Evolutionary conservation across 345 rosid species (phyloP), one percentile per base, ranked within the genome.

Genomic region (Draba incana): DNA sequence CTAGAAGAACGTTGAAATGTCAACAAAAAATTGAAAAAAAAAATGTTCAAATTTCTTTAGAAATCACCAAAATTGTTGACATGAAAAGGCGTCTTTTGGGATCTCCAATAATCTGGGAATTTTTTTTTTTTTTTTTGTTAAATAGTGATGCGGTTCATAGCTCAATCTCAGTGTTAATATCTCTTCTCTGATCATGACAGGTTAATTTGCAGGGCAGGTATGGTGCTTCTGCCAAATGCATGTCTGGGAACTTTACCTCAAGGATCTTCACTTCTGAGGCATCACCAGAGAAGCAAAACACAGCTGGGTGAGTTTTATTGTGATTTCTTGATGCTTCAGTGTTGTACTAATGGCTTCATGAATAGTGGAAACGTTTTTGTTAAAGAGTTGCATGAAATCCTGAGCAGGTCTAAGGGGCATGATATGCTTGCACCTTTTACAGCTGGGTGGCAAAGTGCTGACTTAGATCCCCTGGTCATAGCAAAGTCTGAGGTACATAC

Each of bases 401-500:
- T 48, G 46, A 63, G 56, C 85, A 95, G 99, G 76, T 86, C 71
- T 73, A 92, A 92, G 63, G 97, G 98, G 63, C 98, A 89, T 80
- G 96, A 84, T 77, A 95, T 95, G 98, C 83, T 95, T 75, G 99
- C 97, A 44, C 98, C 99, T 78, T 95, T 95, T 66, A 92, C 98
- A 4, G 98, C 98, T 56, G 99, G 98, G 28, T 87, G 98, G 99
- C 99, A 92, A 66, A 77, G 80, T 74, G 58, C 81, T 51, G 97
- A 92, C 80, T 4, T 84, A 57, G 54, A 92, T 79, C 99, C 99
- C 4, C 80, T 95, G 69, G 69, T 95, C 68, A 88, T 95, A 10
- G 83, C 86, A 2, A 94, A 81, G 55, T 88, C 98, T n/a, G 88
- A 91, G 96, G 98, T 84, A 80, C 33, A 42, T 49, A 57, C 45